Conservation (phyloP, 805 yeast genomes). For the Candida arabinofermentans region DNA sequence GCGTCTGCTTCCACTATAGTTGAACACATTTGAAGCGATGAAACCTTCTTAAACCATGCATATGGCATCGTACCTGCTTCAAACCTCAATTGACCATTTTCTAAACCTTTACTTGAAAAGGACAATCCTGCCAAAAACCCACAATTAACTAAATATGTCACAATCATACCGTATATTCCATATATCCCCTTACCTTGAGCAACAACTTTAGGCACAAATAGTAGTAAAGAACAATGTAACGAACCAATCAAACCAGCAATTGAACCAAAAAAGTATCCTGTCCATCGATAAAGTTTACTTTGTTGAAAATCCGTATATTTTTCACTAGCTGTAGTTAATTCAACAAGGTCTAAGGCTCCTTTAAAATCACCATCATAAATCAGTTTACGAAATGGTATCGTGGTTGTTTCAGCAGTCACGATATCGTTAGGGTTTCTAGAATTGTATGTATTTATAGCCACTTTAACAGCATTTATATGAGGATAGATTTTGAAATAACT, state of each 20-base stretch:
- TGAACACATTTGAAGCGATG: slow-evolving; percentile 64
- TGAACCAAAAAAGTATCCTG: slow-evolving; percentile 40
- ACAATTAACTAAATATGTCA: slow-evolving; percentile 45
- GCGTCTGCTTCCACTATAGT: slow-evolving; percentile 65
- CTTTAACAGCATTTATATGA: slow-evolving; percentile 18
- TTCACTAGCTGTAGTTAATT: slow-evolving; percentile 54
- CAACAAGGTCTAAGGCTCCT: slow-evolving; percentile 54
- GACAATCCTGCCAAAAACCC: slow-evolving; percentile 40
- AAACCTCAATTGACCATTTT: slow-evolving; percentile 56
- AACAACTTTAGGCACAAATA: slow-evolving; percentile 31
- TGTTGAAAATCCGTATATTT: slow-evolving; percentile 41
- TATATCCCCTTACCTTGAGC: slow-evolving; percentile 36
- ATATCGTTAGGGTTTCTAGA: slow-evolving; percentile 12
- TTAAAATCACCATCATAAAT: slow-evolving; percentile 55
- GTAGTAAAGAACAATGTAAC: slow-evolving; percentile 43
- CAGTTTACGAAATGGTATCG: slow-evolving; percentile 62
- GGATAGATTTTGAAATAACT: slow-evolving; percentile 25
- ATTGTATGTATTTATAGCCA: slow-evolving; percentile 25
- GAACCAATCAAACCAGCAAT: slow-evolving; percentile 37
- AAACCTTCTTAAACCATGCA: slow-evolving; percentile 61
- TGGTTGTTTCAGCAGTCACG: slow-evolving; percentile 39
- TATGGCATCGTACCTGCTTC: slow-evolving; percentile 59
- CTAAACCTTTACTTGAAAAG: slow-evolving; percentile 44
- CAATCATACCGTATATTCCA: slow-evolving; percentile 43
- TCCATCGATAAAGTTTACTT: slow-evolving; percentile 24